Conservation (phyloP, 2,329 filamentous ascomycete genomes). For the Elsinoe batatas region DNA sequence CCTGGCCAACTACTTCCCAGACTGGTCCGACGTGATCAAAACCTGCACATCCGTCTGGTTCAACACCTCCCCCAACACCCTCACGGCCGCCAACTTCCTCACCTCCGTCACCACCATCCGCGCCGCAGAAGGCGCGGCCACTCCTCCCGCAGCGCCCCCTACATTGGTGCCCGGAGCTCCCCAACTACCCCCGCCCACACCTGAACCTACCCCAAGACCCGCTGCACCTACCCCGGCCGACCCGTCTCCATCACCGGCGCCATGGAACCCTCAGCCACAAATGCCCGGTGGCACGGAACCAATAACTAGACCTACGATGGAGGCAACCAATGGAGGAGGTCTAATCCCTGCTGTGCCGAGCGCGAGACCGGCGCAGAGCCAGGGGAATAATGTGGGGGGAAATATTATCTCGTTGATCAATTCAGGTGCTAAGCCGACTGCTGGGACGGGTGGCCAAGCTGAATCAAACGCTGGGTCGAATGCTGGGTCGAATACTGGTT, state of each 20-base stretch:
- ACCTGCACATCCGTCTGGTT: not conserved
- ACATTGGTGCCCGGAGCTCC: not conserved
- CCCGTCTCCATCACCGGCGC: not conserved
- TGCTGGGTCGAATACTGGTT: not conserved
- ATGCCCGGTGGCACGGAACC: too few species aligned
- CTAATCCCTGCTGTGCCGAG: too few species aligned
- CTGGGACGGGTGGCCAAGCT: not conserved
- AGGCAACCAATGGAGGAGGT: too few species aligned
- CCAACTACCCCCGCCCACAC: not conserved
- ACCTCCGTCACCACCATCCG: not conserved
- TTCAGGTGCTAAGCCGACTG: not conserved
- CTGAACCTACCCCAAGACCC: not conserved
- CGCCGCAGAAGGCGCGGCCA: not conserved
- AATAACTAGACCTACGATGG: too few species aligned
- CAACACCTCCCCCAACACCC: not conserved
- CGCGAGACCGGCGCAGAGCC: not conserved
- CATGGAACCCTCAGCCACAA: too few species aligned
- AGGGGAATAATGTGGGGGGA: not conserved
- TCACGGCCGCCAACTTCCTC: not conserved
- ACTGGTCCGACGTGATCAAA: not conserved
- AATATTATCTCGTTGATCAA: conserved; percentile 4
- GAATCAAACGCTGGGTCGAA: not conserved
- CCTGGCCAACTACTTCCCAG: not conserved
- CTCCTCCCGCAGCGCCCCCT: not conserved
- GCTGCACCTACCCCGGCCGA: not conserved